Evolutionary conservation across 176 grass and related monocot genomes (phyloP).

Genomic region (Oryza longistaminata): DNA sequence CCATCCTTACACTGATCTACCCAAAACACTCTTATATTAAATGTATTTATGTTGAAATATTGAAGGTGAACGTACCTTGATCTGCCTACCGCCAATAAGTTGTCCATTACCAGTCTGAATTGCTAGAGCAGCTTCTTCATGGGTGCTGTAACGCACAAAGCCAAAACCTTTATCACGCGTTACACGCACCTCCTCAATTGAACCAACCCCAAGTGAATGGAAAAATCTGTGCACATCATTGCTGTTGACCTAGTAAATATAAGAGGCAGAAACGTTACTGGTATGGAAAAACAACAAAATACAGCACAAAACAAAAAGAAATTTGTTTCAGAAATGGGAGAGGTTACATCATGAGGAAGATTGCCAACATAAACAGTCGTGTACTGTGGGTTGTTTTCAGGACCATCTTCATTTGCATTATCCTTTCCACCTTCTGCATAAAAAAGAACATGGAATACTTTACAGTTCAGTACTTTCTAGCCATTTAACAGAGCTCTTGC

Average conservation of each 20-base stretch:
- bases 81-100: constrained; percentile 72
- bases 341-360: constrained; percentile 77
- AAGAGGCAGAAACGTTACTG: background rate
- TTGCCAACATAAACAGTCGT: constrained; percentile 98
- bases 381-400: constrained; percentile 83
- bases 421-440: constrained; percentile 66
- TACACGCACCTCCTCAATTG: constrained; percentile 89
- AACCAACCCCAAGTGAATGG: constrained; percentile 74
- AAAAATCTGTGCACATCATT: constrained; percentile 86
- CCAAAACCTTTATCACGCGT: constrained; percentile 98
- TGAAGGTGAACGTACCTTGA: constrained; percentile 61
- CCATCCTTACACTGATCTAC: background rate
- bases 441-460: constrained; percentile 3
- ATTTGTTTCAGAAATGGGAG: background rate
- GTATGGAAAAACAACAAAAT: background rate
- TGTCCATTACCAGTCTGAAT: constrained; percentile 83
- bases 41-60: background rate
- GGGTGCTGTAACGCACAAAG: constrained; percentile 90
- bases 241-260: constrained; percentile 40
- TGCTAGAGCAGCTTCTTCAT: constrained; percentile 87
- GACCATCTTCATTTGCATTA: constrained; percentile 73
- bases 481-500: background rate
- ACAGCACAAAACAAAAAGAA: constrained; percentile 6
- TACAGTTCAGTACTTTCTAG: constrained; percentile 11
- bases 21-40: background rate